Conservation (phyloP, 306 rosid genomes). For the Mimosa pudica region DNA sequence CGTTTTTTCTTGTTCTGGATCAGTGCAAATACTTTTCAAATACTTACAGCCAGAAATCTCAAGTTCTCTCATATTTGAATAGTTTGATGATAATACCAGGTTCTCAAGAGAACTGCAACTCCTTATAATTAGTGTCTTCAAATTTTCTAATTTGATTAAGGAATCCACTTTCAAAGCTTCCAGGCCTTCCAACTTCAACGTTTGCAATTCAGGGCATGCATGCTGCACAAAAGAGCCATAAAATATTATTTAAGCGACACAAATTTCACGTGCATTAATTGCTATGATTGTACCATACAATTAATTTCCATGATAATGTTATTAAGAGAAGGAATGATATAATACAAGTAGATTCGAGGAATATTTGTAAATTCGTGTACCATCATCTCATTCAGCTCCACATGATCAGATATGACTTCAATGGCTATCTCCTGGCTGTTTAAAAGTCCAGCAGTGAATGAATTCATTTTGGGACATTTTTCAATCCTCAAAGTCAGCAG, state of each 20-base stretch:
- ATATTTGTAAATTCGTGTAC: neutral
- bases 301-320: too few species aligned
- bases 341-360: too few species aligned
- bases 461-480: neutral
- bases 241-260: too few species aligned
- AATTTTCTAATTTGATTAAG: neutral
- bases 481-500: neutral
- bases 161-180: neutral
- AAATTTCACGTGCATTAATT: too few species aligned
- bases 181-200: neutral
- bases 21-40: neutral
- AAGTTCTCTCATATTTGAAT: neutral
- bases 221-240: neutral
- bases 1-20: neutral
- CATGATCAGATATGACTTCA: neutral
- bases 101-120: neutral
- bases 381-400: neutral
- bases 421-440: neutral
- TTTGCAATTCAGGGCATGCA: neutral
- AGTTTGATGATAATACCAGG: too few species aligned
- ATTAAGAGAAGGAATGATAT: neutral
- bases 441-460: neutral
- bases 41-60: neutral
- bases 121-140: neutral
- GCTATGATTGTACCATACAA: too few species aligned